These are phyloP conservation scores for Coniochaeta prunicola DNA, from an alignment of 2,329 filamentous ascomycete species.

Conservation along the genomic window DNA sequence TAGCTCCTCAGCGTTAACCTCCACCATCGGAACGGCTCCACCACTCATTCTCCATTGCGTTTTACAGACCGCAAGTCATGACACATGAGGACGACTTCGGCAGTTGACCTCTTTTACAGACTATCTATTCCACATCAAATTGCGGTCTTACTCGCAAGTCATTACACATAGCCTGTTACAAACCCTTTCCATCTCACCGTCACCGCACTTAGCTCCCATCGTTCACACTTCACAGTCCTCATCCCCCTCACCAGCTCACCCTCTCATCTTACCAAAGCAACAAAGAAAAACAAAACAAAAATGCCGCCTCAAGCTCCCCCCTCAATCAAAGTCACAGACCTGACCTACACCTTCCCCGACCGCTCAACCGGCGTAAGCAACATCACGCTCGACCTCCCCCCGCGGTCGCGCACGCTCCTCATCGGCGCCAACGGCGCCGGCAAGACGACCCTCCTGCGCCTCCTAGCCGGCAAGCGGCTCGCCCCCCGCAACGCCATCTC, in stretches of 20 bases:
- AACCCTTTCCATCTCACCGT: not conserved
- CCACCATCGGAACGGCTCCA: not conserved
- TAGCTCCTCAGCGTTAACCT: not conserved
- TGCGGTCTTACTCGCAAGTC: not conserved
- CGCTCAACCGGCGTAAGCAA: slow-evolving; percentile 70
- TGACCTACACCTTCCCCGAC: slow-evolving; percentile 87
- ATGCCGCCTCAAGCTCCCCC: slow-evolving; percentile 32
- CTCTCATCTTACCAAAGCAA: not conserved
- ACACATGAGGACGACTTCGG: not conserved
- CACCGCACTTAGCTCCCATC: no score
- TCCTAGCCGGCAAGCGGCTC: slow-evolving; percentile 91
- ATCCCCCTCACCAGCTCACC: not conserved
- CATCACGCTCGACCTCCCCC: slow-evolving; percentile 69
- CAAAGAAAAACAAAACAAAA: slow-evolving; percentile 2
- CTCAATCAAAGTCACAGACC: slow-evolving; percentile 64
- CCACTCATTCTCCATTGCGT: not conserved
- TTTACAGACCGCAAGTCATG: not conserved
- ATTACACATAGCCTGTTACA: not conserved
- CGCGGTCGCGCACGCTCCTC: slow-evolving; percentile 78
- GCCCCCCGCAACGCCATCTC: slow-evolving; percentile 67
- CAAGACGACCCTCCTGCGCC: slow-evolving; percentile 91
- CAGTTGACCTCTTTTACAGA: not conserved
- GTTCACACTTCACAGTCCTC: no score
- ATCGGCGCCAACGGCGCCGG: slow-evolving; percentile 96
- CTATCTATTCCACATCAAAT: not conserved